Percentiles rank a stretch among this genome's conserved stretches.
These are phyloP conservation scores for Chaetomium cochliodes DNA, from an alignment of 495 filamentous ascomycete species.

Conservation along the genomic window DNA sequence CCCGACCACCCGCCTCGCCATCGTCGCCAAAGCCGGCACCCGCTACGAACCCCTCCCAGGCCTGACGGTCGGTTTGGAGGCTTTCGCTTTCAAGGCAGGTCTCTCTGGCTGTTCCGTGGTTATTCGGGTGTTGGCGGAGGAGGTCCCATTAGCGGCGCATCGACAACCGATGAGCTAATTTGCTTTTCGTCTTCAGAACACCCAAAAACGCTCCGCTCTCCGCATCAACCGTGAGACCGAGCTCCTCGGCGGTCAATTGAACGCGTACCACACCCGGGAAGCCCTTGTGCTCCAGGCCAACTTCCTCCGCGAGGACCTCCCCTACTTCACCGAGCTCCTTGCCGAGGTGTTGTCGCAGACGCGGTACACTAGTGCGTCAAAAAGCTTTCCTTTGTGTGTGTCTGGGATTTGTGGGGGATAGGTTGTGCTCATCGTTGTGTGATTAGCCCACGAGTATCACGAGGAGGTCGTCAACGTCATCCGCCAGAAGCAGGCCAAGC, in stretches of 20 bases:
- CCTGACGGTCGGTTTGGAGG: conserved; percentile 82
- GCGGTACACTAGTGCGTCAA: conserved; percentile 72
- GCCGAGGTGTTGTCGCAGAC: conserved; percentile 86
- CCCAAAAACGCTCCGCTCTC: conserved; percentile 76
- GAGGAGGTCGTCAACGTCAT: conserved; percentile 79
- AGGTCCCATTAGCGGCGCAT: not conserved
- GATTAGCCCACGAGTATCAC: conserved; percentile 76
- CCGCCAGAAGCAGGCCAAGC: conserved; percentile 65
- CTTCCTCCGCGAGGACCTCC: conserved; percentile 91
- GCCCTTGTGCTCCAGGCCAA: conserved; percentile 87
- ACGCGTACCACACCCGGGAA: conserved; percentile 84
- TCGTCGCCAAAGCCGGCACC: conserved; percentile 90
- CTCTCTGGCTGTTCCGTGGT: not conserved
- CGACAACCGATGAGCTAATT: conserved; percentile 49
- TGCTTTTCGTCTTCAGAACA: conserved; percentile 60
- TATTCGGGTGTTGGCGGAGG: not conserved
- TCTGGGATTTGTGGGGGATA: not conserved
- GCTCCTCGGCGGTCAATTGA: conserved; percentile 84
- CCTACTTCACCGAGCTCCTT: conserved; percentile 95
- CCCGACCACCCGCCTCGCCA: conserved; percentile 81
- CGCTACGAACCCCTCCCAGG: conserved; percentile 87
- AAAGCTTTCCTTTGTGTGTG: not conserved
- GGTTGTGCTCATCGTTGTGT: conserved; percentile 1
- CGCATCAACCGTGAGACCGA: conserved; percentile 93
- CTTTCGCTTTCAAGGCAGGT: conserved; percentile 94